Base-by-base conservation (phyloP, 441 rosid genomes). In the Dalechampia spathulata region DNA sequence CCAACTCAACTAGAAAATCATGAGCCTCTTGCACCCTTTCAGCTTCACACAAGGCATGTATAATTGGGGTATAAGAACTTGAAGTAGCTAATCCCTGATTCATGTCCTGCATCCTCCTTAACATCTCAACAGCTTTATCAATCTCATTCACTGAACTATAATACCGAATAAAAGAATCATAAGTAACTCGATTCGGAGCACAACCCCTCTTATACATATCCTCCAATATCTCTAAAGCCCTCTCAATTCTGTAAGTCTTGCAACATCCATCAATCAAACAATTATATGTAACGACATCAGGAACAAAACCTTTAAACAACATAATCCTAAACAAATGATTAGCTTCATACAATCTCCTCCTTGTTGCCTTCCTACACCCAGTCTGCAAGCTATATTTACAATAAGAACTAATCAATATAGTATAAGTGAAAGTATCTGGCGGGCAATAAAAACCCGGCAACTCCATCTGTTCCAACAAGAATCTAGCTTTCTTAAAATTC, bases 231-330 rank as follows among this genome's bases (percentile, higher is more conserved):
- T 88, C 95, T 65, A 81, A 26, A n/a, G 90, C 93, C 74, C 98
- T 75, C 70, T 71, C 85, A 5, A 87, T 78, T 56, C 91, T 71
- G 50, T 71, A 57, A 4, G 90, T 86, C 73, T 86, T 86, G 51
- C 87, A 88, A 30, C 98, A 88, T 10, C 93, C 95, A 54, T 91
- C 87, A 30, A 91, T 87, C 87, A 88, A 75, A 58, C 96, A 87
- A 57, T 91, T 88, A 39, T 86, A 91, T 0, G 95, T 79, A 16
- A 88, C 90, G 43, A 82, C 83, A 78, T 91, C 96, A 0, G 93
- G 96, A 47, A 45, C 60, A 51, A 56, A 64, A 27, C 52, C 57
- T 20, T 50, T 64, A 23, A 43, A 64, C 19, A 63, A 54, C 98
- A 86, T 90, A n/a, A 78, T 67, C 25, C 95, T 67, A 69, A 90